Conservation (phyloP, 2,329 filamentous ascomycete genomes). For the Tricladium varicosporioides region DNA sequence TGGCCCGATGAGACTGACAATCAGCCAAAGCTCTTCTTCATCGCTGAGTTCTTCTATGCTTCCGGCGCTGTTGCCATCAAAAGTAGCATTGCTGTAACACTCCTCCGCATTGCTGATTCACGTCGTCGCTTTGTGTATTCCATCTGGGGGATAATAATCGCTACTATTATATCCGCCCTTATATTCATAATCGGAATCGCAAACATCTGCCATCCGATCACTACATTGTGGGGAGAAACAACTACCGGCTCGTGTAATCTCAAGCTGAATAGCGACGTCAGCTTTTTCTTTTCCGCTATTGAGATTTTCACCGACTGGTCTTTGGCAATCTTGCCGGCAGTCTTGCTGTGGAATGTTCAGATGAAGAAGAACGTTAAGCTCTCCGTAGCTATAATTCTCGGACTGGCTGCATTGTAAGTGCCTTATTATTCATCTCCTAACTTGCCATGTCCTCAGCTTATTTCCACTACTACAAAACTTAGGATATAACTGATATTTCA, state of each 20-base stretch:
- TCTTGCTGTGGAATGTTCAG: conserved; percentile 41
- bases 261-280: conserved; percentile 32
- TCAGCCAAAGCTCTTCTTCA: conserved; percentile 35
- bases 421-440: not conserved
- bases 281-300: conserved; percentile 37
- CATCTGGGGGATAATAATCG: conserved; percentile 29
- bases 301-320: conserved; percentile 38
- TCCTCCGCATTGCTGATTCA: conserved; percentile 34
- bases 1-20: conserved; percentile 7
- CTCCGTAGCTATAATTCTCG: conserved; percentile 44
- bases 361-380: conserved; percentile 44
- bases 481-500: conserved; percentile 8
- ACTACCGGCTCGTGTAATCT: conserved; percentile 30
- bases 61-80: conserved; percentile 32
- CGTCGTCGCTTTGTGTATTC: conserved; percentile 30
- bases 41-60: conserved; percentile 40
- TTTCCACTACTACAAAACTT: not conserved
- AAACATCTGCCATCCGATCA: conserved; percentile 35
- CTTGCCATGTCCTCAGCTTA: not conserved
- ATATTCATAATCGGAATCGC: conserved; percentile 32
- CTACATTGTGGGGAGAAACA: conserved; percentile 32
- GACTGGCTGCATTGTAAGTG: conserved; percentile 42
- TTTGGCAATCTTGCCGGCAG: conserved; percentile 39
- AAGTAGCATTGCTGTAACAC: conserved; percentile 32
- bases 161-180: conserved; percentile 23